A percentile compares a stretch with the other conserved stretches of the same genome.
Conservation (phyloP, 495 filamentous ascomycete species). For the Penicillium verhagenii region DNA sequence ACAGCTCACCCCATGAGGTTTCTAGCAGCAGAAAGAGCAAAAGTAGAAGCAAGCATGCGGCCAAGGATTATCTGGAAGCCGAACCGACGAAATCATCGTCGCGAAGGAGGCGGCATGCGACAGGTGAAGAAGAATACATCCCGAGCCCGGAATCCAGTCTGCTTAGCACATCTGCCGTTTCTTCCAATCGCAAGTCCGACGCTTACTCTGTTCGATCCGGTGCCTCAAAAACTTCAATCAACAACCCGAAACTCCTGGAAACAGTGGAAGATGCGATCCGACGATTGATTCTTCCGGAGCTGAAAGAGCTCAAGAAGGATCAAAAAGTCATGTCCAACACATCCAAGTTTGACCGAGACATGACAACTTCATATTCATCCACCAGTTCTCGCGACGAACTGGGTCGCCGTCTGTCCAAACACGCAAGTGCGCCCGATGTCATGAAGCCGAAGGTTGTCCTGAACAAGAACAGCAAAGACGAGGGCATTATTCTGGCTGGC, state of each 20-base stretch:
- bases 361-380: slow-evolving; percentile 59
- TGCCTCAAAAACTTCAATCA: slow-evolving; percentile 82
- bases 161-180: slow-evolving; percentile 66
- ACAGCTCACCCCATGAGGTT: slow-evolving; percentile 47
- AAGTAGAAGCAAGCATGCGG: slow-evolving; percentile 34
- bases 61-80: slow-evolving; percentile 60
- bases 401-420: slow-evolving; percentile 62
- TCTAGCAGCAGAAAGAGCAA: slow-evolving; percentile 54
- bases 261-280: slow-evolving; percentile 96
- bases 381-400: slow-evolving; percentile 61
- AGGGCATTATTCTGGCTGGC: slow-evolving; percentile 57
- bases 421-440: slow-evolving; percentile 68
- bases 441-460: slow-evolving; percentile 63
- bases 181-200: slow-evolving; percentile 68
- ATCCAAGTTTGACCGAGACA: slow-evolving; percentile 60
- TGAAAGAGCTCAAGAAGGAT: slow-evolving; percentile 86
- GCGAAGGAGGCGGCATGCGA: slow-evolving; percentile 60
- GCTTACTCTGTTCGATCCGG: slow-evolving; percentile 73
- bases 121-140: slow-evolving; percentile 61
- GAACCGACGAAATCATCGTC: slow-evolving; percentile 52
- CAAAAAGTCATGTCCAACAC: slow-evolving; percentile 65
- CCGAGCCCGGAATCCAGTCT: slow-evolving; percentile 71
- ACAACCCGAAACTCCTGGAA: slow-evolving; percentile 92
- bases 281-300: slow-evolving; percentile 84
- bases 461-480: slow-evolving; percentile 58